Evolutionary conservation across 192 early-diverging fungal species (phyloP), one percentile per base, ranked within the genome.

Genomic region (Rhizophagus clarus): DNA sequence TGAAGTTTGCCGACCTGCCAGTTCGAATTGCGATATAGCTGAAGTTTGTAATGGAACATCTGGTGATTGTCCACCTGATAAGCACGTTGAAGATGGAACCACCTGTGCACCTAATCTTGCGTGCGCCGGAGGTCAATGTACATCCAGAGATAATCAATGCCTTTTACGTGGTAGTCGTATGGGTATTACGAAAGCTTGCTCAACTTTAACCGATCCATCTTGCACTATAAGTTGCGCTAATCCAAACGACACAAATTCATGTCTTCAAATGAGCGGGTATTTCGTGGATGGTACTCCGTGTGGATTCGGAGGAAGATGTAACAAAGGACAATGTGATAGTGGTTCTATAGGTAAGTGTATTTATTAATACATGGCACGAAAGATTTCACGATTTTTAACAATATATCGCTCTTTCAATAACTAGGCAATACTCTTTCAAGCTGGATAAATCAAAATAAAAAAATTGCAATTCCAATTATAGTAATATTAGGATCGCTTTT

Each of bases 31-130:
- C 85, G 96, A 97, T 85, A 84, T 92, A 47, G 80, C 86, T 2
- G 95, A 95, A 84, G 86, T 85, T 3, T 98, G 96, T 84, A 87
- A 91, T 31, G 97, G 97, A 60, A 82, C 81, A 2, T 90, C 85
- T 60, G 83, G 90, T 4, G 82, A 84, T 3, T 98, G 96, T 80
- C 96, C 96, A 1, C 14, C 76, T 4, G 94, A 97, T 82, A 31
- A 62, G 4, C 92, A 91, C 56, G 71, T 93, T 1, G 34, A 81
- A 8, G 93, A 98, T 80, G 92, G 92, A 28, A 88, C 88, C 0
- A 64, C 86, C 4, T 98, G 97, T 80, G 90, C 89, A 11, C 82
- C 81, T 32, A 82, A 80, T 0, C 83, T 91, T 11, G 77, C 84
- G 47, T 94, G 93, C 80, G 91, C 93, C 34, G 90, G 90, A 7